Evolutionary conservation across 495 filamentous ascomycete species (phyloP).

Genomic region (Thozetella sp.): DNA sequence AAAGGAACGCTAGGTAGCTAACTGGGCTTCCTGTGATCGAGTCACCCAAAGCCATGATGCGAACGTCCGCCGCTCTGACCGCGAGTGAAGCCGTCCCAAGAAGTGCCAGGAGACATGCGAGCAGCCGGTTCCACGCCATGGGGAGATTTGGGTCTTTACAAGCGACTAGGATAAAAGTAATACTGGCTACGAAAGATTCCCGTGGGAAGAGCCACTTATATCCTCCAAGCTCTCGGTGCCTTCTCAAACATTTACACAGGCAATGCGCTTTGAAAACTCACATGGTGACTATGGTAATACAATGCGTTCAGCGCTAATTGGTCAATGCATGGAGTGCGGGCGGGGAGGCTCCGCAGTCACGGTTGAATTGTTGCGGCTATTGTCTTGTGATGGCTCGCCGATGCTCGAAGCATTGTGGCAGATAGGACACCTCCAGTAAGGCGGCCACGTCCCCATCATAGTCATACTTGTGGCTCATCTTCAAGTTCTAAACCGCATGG

Average conservation of each 20-base stretch:
- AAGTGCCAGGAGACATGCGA: background rate
- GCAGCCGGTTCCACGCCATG: background rate
- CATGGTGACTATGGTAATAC: background rate
- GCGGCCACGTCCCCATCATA: too few species aligned
- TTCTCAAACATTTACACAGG: background rate
- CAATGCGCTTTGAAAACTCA: background rate
- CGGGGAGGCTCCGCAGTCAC: constrained; percentile 21
- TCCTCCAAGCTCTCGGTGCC: background rate
- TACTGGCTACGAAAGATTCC: background rate
- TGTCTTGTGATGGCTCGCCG: too few species aligned
- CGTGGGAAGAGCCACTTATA: background rate
- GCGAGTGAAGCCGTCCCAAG: constrained; percentile 1
- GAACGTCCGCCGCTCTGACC: constrained; percentile 8
- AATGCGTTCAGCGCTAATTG: constrained; percentile 9
- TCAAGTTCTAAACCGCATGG: too few species aligned
- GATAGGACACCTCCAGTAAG: too few species aligned
- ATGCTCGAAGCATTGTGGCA: too few species aligned
- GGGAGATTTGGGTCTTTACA: background rate
- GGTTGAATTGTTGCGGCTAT: constrained; percentile 14
- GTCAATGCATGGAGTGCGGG: constrained; percentile 7
- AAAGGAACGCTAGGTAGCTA: background rate
- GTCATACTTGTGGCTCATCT: too few species aligned
- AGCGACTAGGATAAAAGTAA: background rate
- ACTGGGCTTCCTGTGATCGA: constrained; percentile 40
- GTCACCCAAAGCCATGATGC: constrained; percentile 41